These are phyloP conservation scores for Oenanthe javanica DNA, from an alignment of 140 eudicot genomes.

Conservation along the genomic window DNA sequence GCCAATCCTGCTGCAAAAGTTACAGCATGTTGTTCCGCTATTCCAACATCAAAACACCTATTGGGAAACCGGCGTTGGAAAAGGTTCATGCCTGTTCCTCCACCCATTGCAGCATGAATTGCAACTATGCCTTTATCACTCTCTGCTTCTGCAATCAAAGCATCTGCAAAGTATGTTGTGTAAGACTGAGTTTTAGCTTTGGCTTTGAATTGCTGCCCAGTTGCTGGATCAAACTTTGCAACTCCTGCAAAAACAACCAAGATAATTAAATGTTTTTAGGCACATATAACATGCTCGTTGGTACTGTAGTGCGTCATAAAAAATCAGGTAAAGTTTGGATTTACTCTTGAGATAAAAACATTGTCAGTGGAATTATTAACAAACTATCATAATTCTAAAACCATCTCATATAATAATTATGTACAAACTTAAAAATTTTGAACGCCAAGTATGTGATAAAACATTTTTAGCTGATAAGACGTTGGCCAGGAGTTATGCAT, in stretches of 20 bases:
- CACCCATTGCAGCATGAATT: constrained; percentile 99
- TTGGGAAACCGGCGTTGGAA: constrained; percentile 66
- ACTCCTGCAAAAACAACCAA: constrained; percentile 48
- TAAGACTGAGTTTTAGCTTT: constrained; percentile 71
- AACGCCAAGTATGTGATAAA: too few species aligned
- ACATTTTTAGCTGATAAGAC: not conserved
- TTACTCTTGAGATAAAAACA: not conserved
- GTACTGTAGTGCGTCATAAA: not conserved
- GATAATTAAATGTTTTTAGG: not conserved
- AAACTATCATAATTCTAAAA: not conserved
- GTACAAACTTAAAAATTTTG: not conserved
- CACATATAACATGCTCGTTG: not conserved
- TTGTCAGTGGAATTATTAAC: not conserved
- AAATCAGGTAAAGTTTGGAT: not conserved
- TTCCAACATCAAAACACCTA: constrained; percentile 92
- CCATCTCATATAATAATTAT: not conserved
- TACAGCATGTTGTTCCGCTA: constrained; percentile 95
- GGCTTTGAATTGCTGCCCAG: constrained; percentile 79
- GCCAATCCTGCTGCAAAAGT: constrained; percentile 99
- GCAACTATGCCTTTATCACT: constrained; percentile 63
- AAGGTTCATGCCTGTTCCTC: constrained; percentile 90
- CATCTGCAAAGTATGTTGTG: constrained; percentile 91
- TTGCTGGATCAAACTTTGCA: constrained; percentile 83
- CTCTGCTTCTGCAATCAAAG: constrained; percentile 91
- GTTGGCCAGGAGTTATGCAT: not conserved